Evolutionary conservation across 1,284 basidiomycete species (phyloP).

Genomic region (Trametes hirsuta): DNA sequence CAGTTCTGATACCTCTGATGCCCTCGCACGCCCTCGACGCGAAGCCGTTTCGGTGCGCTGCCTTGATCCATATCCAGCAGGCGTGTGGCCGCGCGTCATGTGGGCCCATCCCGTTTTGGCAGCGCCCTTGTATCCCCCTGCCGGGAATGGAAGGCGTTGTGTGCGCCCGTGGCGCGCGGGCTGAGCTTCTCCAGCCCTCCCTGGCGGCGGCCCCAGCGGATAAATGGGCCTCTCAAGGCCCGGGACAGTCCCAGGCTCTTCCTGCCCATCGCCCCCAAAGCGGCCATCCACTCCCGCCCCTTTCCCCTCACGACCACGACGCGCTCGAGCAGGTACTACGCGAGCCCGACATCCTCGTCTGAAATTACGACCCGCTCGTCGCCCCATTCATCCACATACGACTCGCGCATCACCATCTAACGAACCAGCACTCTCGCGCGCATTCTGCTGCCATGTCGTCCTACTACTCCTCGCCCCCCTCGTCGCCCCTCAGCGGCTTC

Average conservation of each 20-base stretch:
- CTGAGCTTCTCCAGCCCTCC: background rate
- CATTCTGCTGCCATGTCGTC: conserved; percentile 32
- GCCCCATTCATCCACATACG: background rate
- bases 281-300: background rate
- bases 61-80: conserved; percentile 33
- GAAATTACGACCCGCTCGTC: background rate
- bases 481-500: conserved; percentile 36
- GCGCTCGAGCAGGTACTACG: background rate
- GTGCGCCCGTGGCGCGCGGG: background rate
- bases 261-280: background rate
- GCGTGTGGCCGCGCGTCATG: conserved; percentile 22
- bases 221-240: conserved; percentile 10
- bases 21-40: conserved; percentile 5
- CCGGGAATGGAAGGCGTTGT: conserved; percentile 24
- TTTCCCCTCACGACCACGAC: background rate
- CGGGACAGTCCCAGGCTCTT: too few species aligned
- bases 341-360: too few species aligned
- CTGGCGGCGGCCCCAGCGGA: background rate
- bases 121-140: conserved; percentile 30
- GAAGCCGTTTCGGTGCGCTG: conserved; percentile 24
- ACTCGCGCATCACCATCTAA: background rate
- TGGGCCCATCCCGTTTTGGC: conserved; percentile 26
- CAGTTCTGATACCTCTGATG: conserved; percentile 8
- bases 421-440: background rate
- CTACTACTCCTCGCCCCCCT: conserved; percentile 35